Evolutionary conservation across 78 protist genomes (phyloP).

Genomic region (Paratrimastix pyriformis): DNA sequence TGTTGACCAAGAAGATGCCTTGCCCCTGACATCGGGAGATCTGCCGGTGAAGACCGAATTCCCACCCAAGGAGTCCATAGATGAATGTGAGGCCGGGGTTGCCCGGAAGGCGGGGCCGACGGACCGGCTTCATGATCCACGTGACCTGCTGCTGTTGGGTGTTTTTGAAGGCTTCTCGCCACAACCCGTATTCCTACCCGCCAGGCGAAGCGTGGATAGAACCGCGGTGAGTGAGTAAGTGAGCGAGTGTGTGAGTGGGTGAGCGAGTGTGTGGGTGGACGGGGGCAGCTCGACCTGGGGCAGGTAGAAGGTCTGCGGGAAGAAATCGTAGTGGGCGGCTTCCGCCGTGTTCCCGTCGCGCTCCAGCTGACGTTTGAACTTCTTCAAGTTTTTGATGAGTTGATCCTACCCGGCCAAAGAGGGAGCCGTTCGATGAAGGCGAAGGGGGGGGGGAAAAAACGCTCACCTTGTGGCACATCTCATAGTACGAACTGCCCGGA

Average conservation of each 20-base stretch:
- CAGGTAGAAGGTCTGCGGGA: conserved; percentile 10
- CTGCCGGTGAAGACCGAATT: too few species aligned
- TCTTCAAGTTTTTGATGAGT: conserved; percentile 49
- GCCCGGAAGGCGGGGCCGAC: too few species aligned
- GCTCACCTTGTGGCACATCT: too few species aligned
- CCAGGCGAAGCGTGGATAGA: conserved; percentile 37
- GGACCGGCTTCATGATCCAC: conserved; percentile 63
- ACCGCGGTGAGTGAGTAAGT: neutral
- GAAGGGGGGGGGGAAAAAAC: too few species aligned
- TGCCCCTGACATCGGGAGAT: conserved; percentile 71
- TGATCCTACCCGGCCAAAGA: conserved; percentile 58
- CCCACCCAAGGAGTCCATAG: too few species aligned
- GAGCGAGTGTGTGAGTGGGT: too few species aligned
- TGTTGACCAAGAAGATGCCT: conserved; percentile 76
- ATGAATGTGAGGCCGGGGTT: too few species aligned
- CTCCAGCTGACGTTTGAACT: conserved; percentile 21
- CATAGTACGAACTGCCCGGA: too few species aligned
- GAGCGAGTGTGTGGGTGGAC: too few species aligned
- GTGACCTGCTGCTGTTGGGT: conserved; percentile 11
- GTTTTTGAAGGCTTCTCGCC: conserved; percentile 53
- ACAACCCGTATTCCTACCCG: conserved; percentile 57
- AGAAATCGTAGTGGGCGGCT: conserved; percentile 23
- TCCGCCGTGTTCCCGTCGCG: conserved; percentile 34
- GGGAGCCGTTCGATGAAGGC: conserved; percentile 13
- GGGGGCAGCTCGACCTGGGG: conserved; percentile 6